Percentiles rank a stretch among this genome's conserved stretches.
Conservation (phyloP, 148 eudicot species). For the Vaccinium myrtillus region DNA sequence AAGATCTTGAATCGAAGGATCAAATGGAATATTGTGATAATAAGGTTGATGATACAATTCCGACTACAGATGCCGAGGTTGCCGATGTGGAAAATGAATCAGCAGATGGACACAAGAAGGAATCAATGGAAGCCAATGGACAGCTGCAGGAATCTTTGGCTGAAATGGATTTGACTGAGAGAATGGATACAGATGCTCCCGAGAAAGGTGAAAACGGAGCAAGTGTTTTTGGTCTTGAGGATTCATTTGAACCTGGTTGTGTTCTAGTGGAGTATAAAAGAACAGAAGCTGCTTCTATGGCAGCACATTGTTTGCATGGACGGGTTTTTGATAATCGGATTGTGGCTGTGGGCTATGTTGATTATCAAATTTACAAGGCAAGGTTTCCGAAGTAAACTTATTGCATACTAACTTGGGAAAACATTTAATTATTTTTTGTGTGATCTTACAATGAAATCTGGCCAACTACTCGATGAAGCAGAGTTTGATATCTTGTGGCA, state of each 20-base stretch:
- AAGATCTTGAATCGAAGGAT: conserved; percentile 13
- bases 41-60: conserved; percentile 8
- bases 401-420: neutral
- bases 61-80: conserved; percentile 6
- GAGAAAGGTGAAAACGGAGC: conserved; percentile 28
- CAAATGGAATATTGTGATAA: conserved; percentile 18
- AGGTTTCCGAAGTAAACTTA: conserved; percentile 43
- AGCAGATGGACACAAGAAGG: conserved; percentile 22
- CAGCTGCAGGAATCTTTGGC: conserved; percentile 21
- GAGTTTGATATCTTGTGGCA: neutral
- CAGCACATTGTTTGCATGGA: conserved; percentile 92
- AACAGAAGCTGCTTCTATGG: conserved; percentile 71
- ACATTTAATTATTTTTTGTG: neutral
- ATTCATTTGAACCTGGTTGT: conserved; percentile 59
- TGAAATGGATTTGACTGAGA: conserved; percentile 12
- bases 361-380: conserved; percentile 40
- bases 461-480: neutral
- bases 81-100: conserved; percentile 21
- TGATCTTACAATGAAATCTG: neutral
- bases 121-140: conserved; percentile 24
- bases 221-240: conserved; percentile 9
- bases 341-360: conserved; percentile 63
- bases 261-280: conserved; percentile 77
- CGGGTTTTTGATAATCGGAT: conserved; percentile 62
- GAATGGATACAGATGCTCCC: conserved; percentile 13